Percentiles rank a stretch among this genome's conserved stretches.
These are phyloP conservation scores for Trichoderma breve DNA, from an alignment of 2,329 filamentous ascomycete genomes.

Conservation along the genomic window DNA sequence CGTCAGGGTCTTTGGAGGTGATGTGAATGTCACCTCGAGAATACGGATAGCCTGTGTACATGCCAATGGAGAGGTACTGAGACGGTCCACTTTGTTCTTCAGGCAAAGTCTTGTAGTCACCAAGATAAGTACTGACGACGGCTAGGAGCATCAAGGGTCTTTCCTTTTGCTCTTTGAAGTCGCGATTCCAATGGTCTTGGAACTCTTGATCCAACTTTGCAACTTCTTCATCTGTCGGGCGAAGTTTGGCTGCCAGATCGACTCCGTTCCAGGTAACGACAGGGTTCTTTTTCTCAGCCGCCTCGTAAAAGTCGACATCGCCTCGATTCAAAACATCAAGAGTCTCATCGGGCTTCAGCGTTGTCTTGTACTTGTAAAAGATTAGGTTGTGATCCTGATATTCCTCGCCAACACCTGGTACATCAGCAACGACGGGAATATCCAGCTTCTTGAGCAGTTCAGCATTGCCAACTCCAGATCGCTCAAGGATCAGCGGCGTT, in stretches of 20 bases:
- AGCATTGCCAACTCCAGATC: constrained; percentile 59
- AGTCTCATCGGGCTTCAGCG: constrained; percentile 33
- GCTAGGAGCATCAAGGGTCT: constrained; percentile 49
- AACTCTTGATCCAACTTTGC: constrained; percentile 52
- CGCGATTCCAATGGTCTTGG: constrained; percentile 51
- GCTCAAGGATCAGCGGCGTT: constrained; percentile 56
- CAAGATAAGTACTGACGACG: constrained; percentile 31
- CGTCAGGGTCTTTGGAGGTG: constrained; percentile 39
- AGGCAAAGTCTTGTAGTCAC: not conserved
- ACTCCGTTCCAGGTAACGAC: constrained; percentile 57
- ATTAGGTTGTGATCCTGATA: constrained; percentile 58
- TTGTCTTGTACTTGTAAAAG: constrained; percentile 48
- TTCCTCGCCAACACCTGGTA: constrained; percentile 52
- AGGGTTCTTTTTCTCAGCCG: constrained; percentile 45
- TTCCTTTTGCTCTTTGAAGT: constrained; percentile 45
- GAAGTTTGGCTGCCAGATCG: constrained; percentile 55
- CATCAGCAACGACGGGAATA: constrained; percentile 45
- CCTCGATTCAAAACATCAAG: constrained; percentile 53
- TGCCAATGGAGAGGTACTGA: constrained; percentile 52
- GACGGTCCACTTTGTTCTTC: constrained; percentile 16
- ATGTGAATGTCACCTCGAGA: constrained; percentile 63
- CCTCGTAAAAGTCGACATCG: constrained; percentile 36
- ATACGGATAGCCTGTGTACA: constrained; percentile 59
- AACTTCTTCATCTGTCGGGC: constrained; percentile 53
- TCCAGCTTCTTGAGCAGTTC: constrained; percentile 47